Evolutionary conservation across 2,329 filamentous ascomycete genomes (phyloP).

Genomic region (Ramichloridium luteum): DNA sequence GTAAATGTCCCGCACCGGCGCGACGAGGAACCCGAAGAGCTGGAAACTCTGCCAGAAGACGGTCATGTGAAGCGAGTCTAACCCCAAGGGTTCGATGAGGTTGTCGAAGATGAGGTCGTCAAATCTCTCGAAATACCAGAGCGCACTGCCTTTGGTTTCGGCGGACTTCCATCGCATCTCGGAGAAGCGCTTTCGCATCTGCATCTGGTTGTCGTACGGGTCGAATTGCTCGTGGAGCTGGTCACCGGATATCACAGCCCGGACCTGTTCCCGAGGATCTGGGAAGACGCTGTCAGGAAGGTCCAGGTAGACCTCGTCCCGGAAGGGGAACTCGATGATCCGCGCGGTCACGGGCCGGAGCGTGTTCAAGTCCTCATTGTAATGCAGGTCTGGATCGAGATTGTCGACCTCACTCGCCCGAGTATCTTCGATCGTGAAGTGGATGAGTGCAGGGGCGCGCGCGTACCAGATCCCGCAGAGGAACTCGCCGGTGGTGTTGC

Average conservation of each 20-base stretch:
- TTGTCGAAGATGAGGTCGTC: slow-evolving; percentile 9
- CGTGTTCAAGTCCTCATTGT: too few species aligned
- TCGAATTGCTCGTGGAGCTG: slow-evolving; percentile 12
- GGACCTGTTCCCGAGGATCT: slow-evolving; percentile 8
- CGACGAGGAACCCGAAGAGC: too few species aligned
- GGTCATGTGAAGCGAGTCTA: too few species aligned
- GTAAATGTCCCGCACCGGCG: too few species aligned
- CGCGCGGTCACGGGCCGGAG: slow-evolving; percentile 9
- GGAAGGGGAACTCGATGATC: slow-evolving; percentile 12
- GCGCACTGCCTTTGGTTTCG: slow-evolving; percentile 5
- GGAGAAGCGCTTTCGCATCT: slow-evolving; percentile 7
- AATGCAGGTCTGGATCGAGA: too few species aligned
- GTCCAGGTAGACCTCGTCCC: slow-evolving; percentile 9
- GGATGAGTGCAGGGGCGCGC: not conserved
- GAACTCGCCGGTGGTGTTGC: slow-evolving; percentile 3
- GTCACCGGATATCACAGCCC: slow-evolving; percentile 10
- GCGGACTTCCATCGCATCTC: slow-evolving; percentile 10
- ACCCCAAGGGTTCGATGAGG: slow-evolving; percentile 7
- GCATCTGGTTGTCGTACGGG: slow-evolving; percentile 5
- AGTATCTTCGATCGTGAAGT: too few species aligned
- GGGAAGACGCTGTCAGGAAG: slow-evolving; percentile 8
- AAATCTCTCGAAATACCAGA: slow-evolving; percentile 6
- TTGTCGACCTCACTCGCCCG: too few species aligned
- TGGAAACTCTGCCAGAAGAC: too few species aligned
- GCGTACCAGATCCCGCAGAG: not conserved